phyloP scores from a whole-genome alignment of 2,329 filamentous ascomycete genomes.

The Cercospora sojina region DNA sequence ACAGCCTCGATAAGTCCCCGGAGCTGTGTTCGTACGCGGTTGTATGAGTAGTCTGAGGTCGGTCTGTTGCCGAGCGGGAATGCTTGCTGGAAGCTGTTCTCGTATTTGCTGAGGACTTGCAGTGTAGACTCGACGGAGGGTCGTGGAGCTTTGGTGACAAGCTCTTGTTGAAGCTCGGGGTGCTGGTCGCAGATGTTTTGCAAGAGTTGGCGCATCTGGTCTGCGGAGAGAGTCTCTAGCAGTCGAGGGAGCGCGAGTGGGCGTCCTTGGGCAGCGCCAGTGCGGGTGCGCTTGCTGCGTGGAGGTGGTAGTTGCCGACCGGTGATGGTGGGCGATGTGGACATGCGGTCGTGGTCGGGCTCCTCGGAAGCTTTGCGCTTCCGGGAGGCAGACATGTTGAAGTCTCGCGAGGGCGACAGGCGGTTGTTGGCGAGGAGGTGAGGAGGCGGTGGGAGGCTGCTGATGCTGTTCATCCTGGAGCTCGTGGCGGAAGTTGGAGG shows the following conservation, averaged over 20 bases:
- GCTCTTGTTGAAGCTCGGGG: conserved; percentile 79
- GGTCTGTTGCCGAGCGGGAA: conserved; percentile 83
- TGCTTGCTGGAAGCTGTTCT: conserved; percentile 71
- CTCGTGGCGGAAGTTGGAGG: neutral
- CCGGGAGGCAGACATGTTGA: conserved; percentile 47
- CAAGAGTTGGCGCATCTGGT: conserved; percentile 81
- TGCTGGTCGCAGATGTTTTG: conserved; percentile 88
- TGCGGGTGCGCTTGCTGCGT: conserved; percentile 65
- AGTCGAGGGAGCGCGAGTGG: conserved; percentile 70
- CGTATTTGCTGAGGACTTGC: conserved; percentile 77
- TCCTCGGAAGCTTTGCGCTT: conserved; percentile 89
- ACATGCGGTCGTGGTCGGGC: conserved; percentile 73
- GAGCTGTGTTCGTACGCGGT: conserved; percentile 80
- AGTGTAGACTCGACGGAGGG: conserved; percentile 80
- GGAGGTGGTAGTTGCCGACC: conserved; percentile 59
- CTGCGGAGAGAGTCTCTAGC: conserved; percentile 87
- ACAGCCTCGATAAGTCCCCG: conserved; percentile 81
- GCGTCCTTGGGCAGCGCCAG: conserved; percentile 64
- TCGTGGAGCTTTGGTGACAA: conserved; percentile 79
- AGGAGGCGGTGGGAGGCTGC: conserved; percentile 56
- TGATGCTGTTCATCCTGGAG: conserved; percentile 60
- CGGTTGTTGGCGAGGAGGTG: conserved; percentile 62
- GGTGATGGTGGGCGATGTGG: conserved; percentile 76
- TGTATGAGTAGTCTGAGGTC: conserved; percentile 90
- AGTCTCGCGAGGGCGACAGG: conserved; percentile 56